A percentile compares a stretch with the other conserved stretches of the same genome.
These are phyloP conservation scores for Lasiodiplodia sp. DNA, from an alignment of 2,329 filamentous ascomycete genomes.

Conservation along the genomic window DNA sequence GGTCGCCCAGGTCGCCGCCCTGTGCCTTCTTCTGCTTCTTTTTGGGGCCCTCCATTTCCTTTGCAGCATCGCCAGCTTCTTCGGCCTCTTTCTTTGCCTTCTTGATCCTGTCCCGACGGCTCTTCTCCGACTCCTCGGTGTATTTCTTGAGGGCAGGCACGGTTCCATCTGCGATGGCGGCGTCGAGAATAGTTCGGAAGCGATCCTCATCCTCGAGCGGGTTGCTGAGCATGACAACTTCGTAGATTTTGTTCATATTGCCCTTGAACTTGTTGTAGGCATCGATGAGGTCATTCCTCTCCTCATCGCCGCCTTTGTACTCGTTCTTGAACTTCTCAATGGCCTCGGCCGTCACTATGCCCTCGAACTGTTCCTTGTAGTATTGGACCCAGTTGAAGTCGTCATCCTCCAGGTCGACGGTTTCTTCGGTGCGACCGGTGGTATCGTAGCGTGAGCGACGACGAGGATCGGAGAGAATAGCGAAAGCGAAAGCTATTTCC, in stretches of 20 bases:
- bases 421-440: conserved; percentile 88
- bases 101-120: conserved; percentile 65
- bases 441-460: conserved; percentile 78
- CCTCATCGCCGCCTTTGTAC: conserved; percentile 88
- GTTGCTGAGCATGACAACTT: conserved; percentile 85
- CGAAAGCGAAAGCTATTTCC: conserved; percentile 90
- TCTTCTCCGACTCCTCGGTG: conserved; percentile 63
- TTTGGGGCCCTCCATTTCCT: conserved; percentile 65
- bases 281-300: conserved; percentile 76
- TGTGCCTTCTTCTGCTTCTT: conserved; percentile 52
- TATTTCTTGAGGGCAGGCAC: conserved; percentile 74
- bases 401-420: conserved; percentile 71
- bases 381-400: conserved; percentile 89
- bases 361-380: conserved; percentile 83
- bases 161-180: conserved; percentile 74
- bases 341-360: conserved; percentile 74
- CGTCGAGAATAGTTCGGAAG: conserved; percentile 81
- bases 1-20: conserved; percentile 41
- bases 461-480: conserved; percentile 82
- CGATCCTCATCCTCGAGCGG: conserved; percentile 84
- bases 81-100: conserved; percentile 70
- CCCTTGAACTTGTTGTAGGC: conserved; percentile 79
- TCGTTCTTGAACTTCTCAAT: conserved; percentile 77
- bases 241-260: conserved; percentile 78
- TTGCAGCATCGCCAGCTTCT: conserved; percentile 61